Evolutionary conservation across 352 stramenopile genomes (phyloP), one percentile per base, ranked within the genome.

Genomic region (Phytophthora boehmeriae): DNA sequence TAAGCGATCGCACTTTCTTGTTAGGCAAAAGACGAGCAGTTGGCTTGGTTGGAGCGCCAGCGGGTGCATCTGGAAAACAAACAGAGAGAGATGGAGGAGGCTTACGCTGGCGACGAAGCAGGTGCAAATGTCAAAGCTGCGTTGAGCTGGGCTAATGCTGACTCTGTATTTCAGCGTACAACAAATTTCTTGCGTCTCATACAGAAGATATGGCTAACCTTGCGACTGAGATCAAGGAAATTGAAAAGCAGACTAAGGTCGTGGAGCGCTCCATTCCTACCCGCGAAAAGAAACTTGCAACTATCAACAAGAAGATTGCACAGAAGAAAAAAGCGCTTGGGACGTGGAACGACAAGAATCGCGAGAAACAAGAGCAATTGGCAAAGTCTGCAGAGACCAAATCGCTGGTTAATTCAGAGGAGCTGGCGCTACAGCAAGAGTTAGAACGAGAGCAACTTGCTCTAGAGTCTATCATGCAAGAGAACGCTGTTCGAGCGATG

Each of bases 41-140:
- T 81, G 16, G 51, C 32, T 51, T 81, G 73, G 73, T 46, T 81
- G 16, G 56, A 81, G n/a, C 66, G 73, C 19, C 73, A 78, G 28
- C 69, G 55, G n/a, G 34, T 57, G 2, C 67, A 75, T 56, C 54
- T 81, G 6, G 49, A 63, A 53, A 68, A 70, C 17, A 64, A 78
- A 47, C 54, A 51, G 35, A 60, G 66, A 16, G 68, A 74, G 42
- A 55, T 50, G 16, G n/a, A 39, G 39, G 64, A 61, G 17, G 25
- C 46, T 6, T 53, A 57, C 17, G 44, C 48, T 64, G 46, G 45
- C 32, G 59, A 77, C 13, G 59, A 83, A 59, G 34, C 61, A 52
- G 56, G 63, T 75, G 66, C 32, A 20, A 16, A 8, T n/a, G 8
- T 25, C 45, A 22, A 32, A n/a, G 25, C 13, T 53, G 6, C 17